These are phyloP conservation scores for Rhodotorula glutinis DNA, from an alignment of 1,284 basidiomycete species.

Conservation along the genomic window DNA sequence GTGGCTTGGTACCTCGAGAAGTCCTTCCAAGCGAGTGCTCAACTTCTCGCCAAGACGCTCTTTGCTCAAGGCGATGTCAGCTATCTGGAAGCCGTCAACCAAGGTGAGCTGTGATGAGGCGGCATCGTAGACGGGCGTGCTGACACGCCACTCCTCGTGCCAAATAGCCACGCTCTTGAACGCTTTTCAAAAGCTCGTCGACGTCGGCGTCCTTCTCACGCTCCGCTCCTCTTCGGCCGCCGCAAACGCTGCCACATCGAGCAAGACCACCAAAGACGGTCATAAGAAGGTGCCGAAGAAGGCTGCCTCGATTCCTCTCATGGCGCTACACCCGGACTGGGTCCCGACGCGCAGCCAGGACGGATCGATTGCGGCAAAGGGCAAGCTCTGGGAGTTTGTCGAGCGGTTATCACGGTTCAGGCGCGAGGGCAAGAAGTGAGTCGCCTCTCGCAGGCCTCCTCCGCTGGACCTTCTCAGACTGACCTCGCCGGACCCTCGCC, in stretches of 20 bases:
- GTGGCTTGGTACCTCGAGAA: constrained; percentile 48
- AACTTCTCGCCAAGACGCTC: constrained; percentile 48
- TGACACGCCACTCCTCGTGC: neutral
- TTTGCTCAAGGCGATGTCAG: constrained; percentile 47
- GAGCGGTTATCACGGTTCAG: constrained; percentile 46
- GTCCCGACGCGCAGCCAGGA: constrained; percentile 32
- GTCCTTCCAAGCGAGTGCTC: constrained; percentile 47
- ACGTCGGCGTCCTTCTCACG: constrained; percentile 35
- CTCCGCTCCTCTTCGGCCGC: constrained; percentile 6
- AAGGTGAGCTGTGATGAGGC: constrained; percentile 29
- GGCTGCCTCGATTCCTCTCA: constrained; percentile 42
- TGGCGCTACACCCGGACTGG: constrained; percentile 47
- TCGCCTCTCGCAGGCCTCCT: neutral
- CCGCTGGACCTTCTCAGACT: neutral
- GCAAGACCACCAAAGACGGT: neutral
- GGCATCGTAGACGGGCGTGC: too few species aligned
- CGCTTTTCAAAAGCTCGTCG: constrained; percentile 38
- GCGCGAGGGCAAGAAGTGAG: constrained; percentile 47
- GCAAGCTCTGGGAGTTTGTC: constrained; percentile 45
- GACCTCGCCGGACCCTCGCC: neutral
- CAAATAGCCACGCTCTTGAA: constrained; percentile 36
- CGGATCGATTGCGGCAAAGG: constrained; percentile 30
- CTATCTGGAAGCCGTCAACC: constrained; percentile 46
- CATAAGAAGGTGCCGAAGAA: constrained; percentile 37
- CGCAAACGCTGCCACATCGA: neutral